Base-by-base conservation (phyloP, 2,329 filamentous ascomycete species). In the Hymenoscyphus albidus region DNA sequence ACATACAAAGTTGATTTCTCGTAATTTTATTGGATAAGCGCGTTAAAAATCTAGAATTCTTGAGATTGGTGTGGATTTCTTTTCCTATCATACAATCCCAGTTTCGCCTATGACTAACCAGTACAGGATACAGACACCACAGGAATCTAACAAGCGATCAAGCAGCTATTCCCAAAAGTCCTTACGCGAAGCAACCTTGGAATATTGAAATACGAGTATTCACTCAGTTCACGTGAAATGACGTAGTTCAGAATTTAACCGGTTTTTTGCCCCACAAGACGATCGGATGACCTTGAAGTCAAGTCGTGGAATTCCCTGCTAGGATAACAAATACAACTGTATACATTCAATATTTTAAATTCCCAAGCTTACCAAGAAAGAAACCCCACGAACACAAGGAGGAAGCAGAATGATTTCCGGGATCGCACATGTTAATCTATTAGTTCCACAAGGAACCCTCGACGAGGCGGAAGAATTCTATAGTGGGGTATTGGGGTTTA, bases 341-440 rank as follows among this genome's bases (percentile, higher is more conserved):
- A 44, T 9, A 7, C 42, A 44, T 18, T 18, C 16, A n/a, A 51
- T 4, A 51, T 12, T 10, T 12, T 10, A 22, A 51, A 10, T 51
- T 3, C 18, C 6, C n/a, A 18, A 51, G 35, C 5, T 35, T 35
- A 51, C n/a, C 6, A 16, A 44, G 10, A 12, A 7, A 27, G 22
- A 54, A 4, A 12, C 4, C 13, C 27, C 9, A 22, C 7, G 9
- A 54, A 27, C 2, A 27, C n/a, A 22, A 54, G 12, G 27, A 18
- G 18, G 10, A 10, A 22, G 9, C 18, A 54, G 5, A 12, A 70
- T 71, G 65, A 85, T 86, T 70, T 77, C 79, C 44, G 81, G 82
- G 42, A 76, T 87, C 61, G 81, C 82, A 2, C 83, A 87, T 75
- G 77, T 87, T 66, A 88, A 87, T 71, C 77, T 88, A 58, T 79